Evolutionary conservation across 140 eudicot genomes (phyloP).

Genomic region (Ambrosia hybrid): DNA sequence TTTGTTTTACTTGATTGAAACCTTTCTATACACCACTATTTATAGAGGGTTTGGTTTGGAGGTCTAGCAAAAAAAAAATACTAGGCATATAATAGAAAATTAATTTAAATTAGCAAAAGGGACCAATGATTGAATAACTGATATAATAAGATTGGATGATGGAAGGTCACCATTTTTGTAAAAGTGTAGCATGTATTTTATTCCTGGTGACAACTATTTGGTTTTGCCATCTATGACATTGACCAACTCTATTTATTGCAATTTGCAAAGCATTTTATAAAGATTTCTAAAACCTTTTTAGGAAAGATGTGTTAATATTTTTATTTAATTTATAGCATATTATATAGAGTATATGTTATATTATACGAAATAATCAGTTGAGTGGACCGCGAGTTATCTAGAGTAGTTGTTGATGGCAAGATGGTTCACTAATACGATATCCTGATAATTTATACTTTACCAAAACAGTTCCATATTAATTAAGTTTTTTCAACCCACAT

Average conservation of each 20-base stretch:
- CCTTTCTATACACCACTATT: constrained; percentile 23
- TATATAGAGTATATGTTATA: no score
- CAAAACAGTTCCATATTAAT: no score
- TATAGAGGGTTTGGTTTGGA: constrained; percentile 29
- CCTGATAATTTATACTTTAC: no score
- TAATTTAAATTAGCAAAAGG: constrained; percentile 23
- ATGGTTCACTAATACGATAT: no score
- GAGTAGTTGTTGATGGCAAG: no score
- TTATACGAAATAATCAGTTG: no score
- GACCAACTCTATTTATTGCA: constrained; percentile 3
- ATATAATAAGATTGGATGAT: constrained; percentile 54
- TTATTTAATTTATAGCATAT: no score
- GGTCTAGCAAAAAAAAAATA: constrained; percentile 17
- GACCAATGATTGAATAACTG: constrained; percentile 50
- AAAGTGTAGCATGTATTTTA: constrained; percentile 25
- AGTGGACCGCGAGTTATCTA: no score
- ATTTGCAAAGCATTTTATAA: not conserved
- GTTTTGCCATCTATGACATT: constrained; percentile 48
- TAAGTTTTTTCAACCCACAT: no score
- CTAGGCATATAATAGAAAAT: constrained; percentile 21
- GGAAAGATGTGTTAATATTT: not conserved
- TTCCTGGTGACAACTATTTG: constrained; percentile 79
- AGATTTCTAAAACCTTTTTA: not conserved
- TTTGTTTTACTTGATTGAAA: constrained; percentile 19
- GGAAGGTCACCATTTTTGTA: constrained; percentile 45